phyloP scores from a whole-genome alignment of 1,284 basidiomycete genomes.

The Kwoniella shivajii region DNA sequence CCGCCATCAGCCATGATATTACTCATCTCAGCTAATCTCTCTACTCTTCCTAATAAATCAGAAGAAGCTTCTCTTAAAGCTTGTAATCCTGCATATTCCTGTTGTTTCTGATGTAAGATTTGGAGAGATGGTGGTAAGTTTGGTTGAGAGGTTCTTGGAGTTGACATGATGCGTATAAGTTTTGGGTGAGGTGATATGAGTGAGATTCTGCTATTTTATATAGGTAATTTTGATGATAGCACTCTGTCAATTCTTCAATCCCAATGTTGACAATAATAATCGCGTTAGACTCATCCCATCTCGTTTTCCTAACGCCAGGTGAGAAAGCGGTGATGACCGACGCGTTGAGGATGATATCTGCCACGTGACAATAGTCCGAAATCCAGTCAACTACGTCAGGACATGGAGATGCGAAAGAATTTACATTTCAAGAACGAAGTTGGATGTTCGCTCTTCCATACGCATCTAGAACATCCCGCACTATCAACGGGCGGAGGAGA shows the following conservation, averaged over 20 bases:
- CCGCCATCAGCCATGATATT: conserved; percentile 55
- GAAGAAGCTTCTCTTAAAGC: conserved; percentile 48
- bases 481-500: no score
- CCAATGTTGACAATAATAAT: background rate
- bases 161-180: conserved; percentile 9
- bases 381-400: conserved; percentile 9
- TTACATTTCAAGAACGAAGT: background rate
- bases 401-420: background rate
- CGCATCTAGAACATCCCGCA: no score
- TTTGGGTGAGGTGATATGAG: no score
- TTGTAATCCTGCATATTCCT: conserved; percentile 51
- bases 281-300: background rate
- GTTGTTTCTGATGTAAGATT: conserved; percentile 51
- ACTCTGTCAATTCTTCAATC: background rate
- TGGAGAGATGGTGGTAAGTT: conserved; percentile 44
- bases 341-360: background rate
- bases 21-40: conserved; percentile 50
- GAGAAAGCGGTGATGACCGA: no score
- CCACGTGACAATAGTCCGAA: background rate
- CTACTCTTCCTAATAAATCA: conserved; percentile 41
- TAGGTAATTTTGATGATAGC: no score
- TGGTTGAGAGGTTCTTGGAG: conserved; percentile 4
- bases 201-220: no score
- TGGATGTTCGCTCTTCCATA: no score
- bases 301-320: no score